Base-by-base conservation (phyloP, 73 alveolate genomes). In the Paramecium caudatum region DNA sequence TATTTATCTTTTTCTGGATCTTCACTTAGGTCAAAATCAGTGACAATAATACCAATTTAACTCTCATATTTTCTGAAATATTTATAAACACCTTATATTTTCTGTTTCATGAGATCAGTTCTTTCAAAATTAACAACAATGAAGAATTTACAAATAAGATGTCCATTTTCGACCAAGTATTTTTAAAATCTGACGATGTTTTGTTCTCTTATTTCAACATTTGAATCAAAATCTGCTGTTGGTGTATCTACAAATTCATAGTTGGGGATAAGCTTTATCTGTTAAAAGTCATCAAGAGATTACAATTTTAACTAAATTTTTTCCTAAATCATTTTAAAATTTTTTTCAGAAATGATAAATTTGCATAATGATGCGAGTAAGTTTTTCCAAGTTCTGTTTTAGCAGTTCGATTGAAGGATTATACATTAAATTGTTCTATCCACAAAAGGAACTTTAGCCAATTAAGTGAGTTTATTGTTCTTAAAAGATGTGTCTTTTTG, bases 61-160 rank as follows among this genome's bases (percentile, higher is more conserved):
- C 0, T 2, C 8, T 4, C 2, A 49, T 21, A 49, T 19, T 49
- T 49, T 5, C 9, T 49, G 23, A 49, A 49, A 19, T 17, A 49
- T 16, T 49, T 49, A 13, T 13, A 49, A 49, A 7, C 10, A 21
- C 25, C 25, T 17, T 21, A 49, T 8, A 15, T 13, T 4, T 16
- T 49, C 1, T 3, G 0, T 49, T 49, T 49, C 70, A 49, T 49
- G 1, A 49, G 4, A 17, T 49, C 70, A 21, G 70, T 49, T 49
- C 70, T 49, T 49, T 49, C 70, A 49, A 49, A 49, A 49, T 49
- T 49, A 49, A 49, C 70, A 49, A 49, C 13, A 6, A 49, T 13
- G 10, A 21, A 49, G 25, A 49, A 49, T 49, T 16, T 49, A 21
- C 25, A 15, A 5, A 49, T 49, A 2, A 13, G 2, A 16, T 49